Conservation (phyloP, 1,284 basidiomycete genomes). For the Cutaneotrichosporon daszewskae region DNA sequence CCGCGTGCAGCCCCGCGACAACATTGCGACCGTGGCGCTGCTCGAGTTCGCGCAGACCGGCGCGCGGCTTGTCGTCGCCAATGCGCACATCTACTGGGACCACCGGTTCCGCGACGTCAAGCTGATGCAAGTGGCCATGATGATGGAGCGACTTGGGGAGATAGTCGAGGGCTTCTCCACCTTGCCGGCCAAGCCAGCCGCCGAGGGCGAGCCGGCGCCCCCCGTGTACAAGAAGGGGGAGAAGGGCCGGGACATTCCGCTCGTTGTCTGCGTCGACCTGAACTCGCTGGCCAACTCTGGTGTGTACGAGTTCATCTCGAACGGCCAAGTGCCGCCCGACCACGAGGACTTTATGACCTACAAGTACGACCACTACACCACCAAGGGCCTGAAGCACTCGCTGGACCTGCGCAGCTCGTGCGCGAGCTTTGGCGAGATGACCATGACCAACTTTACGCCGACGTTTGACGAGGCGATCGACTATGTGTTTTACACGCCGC, state of each 20-base stretch:
- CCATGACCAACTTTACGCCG: conserved; percentile 88
- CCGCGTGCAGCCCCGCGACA: conserved; percentile 90
- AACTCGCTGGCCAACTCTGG: conserved; percentile 85
- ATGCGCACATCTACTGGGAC: conserved; percentile 93
- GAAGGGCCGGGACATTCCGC: conserved; percentile 67
- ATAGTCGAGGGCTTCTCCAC: conserved; percentile 76
- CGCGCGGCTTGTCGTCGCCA: conserved; percentile 80
- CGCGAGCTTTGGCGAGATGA: conserved; percentile 60
- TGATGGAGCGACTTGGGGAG: conserved; percentile 91
- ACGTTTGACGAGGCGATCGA: conserved; percentile 79
- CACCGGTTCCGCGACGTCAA: conserved; percentile 93
- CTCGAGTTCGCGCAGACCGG: conserved; percentile 84
- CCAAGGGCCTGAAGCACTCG: conserved; percentile 76
- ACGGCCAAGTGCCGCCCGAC: conserved; percentile 62
- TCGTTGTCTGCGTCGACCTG: conserved; percentile 89
- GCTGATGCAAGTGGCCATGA: conserved; percentile 86
- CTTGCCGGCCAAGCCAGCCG: conserved; percentile 53
- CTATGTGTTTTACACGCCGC: conserved; percentile 86
- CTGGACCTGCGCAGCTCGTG: conserved; percentile 83
- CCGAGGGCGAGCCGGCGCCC: conserved; percentile 26
- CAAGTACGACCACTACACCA: conserved; percentile 85
- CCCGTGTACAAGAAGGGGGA: conserved; percentile 33
- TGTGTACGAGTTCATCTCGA: conserved; percentile 85
- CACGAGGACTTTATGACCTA: conserved; percentile 93
- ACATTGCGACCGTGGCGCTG: conserved; percentile 82